phyloP scores from a whole-genome alignment of 2,329 filamentous ascomycete species.

The Aspergillus awamori region DNA sequence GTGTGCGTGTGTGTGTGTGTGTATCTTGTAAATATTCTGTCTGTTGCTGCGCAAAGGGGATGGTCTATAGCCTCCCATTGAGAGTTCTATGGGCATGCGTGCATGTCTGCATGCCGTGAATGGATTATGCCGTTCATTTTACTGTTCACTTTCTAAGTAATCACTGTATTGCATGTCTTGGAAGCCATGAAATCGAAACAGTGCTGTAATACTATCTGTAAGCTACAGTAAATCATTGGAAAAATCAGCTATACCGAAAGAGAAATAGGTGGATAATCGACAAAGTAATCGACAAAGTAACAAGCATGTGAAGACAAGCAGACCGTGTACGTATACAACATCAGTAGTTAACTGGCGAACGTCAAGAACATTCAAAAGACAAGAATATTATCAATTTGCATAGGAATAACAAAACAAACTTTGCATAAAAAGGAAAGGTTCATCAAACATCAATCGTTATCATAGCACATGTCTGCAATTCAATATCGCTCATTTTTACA shows the following conservation, averaged over 20 bases:
- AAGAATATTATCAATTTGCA: not conserved
- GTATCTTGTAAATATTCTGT: constrained; percentile 2
- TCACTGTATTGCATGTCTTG: not conserved
- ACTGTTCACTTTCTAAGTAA: not conserved
- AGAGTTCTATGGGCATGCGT: constrained; percentile 4
- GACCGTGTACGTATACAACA: not conserved
- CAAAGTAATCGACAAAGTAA: not conserved
- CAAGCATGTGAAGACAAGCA: not conserved
- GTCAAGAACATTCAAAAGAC: no score
- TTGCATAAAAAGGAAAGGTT: not conserved
- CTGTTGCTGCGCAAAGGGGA: not conserved
- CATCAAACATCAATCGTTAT: constrained; percentile 9
- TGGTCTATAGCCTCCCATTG: not conserved
- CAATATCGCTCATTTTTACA: no score
- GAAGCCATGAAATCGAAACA: not conserved
- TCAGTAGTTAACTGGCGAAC: not conserved
- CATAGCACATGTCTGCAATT: not conserved
- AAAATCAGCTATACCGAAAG: no score
- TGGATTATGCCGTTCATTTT: constrained; percentile 3
- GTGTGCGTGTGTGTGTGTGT: not conserved
- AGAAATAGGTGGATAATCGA: no score
- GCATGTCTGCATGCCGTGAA: constrained; percentile 1
- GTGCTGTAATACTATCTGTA: no score
- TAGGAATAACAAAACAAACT: not conserved
- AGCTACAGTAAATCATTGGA: no score